phyloP scores from a whole-genome alignment of 139 green algal genomes.

The Limnomonas spitsbergensis region DNA sequence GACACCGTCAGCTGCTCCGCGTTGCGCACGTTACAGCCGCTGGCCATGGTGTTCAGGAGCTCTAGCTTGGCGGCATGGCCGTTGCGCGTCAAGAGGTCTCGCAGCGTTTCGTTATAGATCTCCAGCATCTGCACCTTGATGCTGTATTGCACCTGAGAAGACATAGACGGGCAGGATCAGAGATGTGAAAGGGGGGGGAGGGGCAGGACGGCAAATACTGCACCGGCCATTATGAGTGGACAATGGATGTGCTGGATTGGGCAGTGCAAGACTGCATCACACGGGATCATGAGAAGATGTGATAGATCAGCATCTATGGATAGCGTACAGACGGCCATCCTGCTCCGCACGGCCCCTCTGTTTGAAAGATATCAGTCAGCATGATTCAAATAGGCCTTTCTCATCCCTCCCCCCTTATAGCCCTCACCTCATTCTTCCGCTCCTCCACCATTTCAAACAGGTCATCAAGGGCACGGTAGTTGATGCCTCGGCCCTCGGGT shows the following conservation, averaged over 20 bases:
- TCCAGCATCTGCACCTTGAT: slow-evolving; percentile 89
- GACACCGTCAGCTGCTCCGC: slow-evolving; percentile 68
- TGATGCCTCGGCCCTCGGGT: slow-evolving; percentile 73
- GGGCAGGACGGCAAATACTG: too few species aligned
- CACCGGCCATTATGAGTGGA: too few species aligned
- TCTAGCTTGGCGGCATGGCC: slow-evolving; percentile 11
- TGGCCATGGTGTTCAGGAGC: slow-evolving; percentile 69
- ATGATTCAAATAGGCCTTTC: too few species aligned
- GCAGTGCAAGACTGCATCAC: too few species aligned
- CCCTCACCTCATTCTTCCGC: slow-evolving; percentile 61
- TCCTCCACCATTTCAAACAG: slow-evolving; percentile 71
- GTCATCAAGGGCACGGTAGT: slow-evolving; percentile 87
- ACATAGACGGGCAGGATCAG: not conserved
- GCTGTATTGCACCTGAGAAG: slow-evolving; percentile 16
- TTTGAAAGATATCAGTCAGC: too few species aligned
- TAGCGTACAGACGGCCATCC: too few species aligned
- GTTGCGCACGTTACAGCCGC: slow-evolving; percentile 76
- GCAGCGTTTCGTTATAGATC: slow-evolving; percentile 93
- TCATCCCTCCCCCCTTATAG: too few species aligned
- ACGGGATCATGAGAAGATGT: too few species aligned
- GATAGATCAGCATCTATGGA: too few species aligned
- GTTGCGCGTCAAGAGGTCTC: slow-evolving; percentile 63
- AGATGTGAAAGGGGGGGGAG: not conserved
- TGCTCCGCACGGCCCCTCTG: too few species aligned
- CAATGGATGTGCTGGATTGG: too few species aligned